Base-by-base conservation (phyloP, 139 green algal genomes). In the Chlamydomonas urium region DNA sequence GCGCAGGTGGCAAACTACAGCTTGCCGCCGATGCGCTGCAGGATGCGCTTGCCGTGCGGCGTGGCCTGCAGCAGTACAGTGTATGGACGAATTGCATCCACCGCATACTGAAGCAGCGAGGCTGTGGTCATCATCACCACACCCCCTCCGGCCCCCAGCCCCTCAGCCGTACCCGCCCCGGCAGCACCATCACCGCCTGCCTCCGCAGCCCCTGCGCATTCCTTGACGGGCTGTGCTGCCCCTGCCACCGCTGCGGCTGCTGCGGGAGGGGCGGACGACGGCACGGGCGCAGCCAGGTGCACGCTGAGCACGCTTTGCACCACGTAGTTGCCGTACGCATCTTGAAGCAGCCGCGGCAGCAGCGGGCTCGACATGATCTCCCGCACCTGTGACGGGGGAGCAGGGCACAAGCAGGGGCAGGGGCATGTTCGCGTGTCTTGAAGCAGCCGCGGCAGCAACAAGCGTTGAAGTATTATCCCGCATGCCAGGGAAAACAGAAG, bases 41-140 rank as follows among this genome's bases (percentile, higher is more conserved):
- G 75, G 71, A 98, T 99, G 69, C 94, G 89, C 82, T 99, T 99
- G 72, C 95, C 95, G 81, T 98, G 93, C 0, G 94, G 95, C 26
- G 89, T 97, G 71, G 87, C 89, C 3, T 91, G 83, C 58, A 99
- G 85, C 3, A 86, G 72, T 2, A 92, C 79, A 59, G 98, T 73
- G 81, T 94, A 90, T 2, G 95, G 95, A 19, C 87, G 81, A 73
- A 99, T 98, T 2, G 88, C 88, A 34, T 98, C 93, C 45, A 97
- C 91, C 35, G 98, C 80, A 32, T 82, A 71, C 32, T 73, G 48
- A 75, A 98, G 93, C 71, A 94, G 75, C 10, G 29, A 23, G 32
- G 87, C 86, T 26, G 38, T 77, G 36, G 82, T 85, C 2, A 90
- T 79, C 38, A 63, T 72, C 21, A 87, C n/a, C n/a, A 21, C 28